A percentile compares a stretch with the other conserved stretches of the same genome.
These are phyloP conservation scores for Globisporangium apiculatum DNA, from an alignment of 352 stramenopile species.

Conservation along the genomic window DNA sequence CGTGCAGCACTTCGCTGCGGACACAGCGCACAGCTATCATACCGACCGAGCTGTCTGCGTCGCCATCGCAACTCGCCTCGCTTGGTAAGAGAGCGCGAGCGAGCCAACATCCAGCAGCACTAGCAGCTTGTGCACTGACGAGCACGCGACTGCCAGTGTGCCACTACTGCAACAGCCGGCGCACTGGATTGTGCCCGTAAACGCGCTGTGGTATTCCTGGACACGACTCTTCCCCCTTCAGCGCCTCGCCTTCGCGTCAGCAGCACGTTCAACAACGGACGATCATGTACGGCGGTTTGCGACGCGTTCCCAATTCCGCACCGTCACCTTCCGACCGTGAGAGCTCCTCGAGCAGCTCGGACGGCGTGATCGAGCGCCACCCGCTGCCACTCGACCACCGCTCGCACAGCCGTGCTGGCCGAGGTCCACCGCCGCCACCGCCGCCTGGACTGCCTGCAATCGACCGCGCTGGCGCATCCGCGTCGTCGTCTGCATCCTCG, in stretches of 20 bases:
- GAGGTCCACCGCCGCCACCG: constrained; percentile 8
- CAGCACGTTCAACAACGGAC: background rate
- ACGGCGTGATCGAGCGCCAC: constrained; percentile 16
- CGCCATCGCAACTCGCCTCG: no score
- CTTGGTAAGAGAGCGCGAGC: no score
- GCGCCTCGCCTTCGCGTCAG: background rate
- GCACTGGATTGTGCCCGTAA: background rate
- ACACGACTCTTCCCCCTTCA: background rate
- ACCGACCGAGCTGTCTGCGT: no score
- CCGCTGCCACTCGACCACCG: constrained; percentile 5
- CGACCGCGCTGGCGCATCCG: constrained; percentile 1
- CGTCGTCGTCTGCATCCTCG: constrained; percentile 5
- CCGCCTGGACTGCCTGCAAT: constrained; percentile 1
- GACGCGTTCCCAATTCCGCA: background rate
- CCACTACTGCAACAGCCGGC: background rate
- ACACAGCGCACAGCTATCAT: no score
- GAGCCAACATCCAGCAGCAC: no score
- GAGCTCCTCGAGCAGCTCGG: constrained; percentile 6
- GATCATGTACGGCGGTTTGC: background rate
- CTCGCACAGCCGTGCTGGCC: constrained; percentile 1
- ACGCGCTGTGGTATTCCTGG: no score
- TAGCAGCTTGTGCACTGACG: no score
- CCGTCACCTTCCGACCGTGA: constrained; percentile 4
- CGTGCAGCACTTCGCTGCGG: no score
- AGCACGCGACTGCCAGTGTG: background rate